phyloP scores from a whole-genome alignment of 2,329 filamentous ascomycete species.

The Lasiodiplodia gonubiensis region DNA sequence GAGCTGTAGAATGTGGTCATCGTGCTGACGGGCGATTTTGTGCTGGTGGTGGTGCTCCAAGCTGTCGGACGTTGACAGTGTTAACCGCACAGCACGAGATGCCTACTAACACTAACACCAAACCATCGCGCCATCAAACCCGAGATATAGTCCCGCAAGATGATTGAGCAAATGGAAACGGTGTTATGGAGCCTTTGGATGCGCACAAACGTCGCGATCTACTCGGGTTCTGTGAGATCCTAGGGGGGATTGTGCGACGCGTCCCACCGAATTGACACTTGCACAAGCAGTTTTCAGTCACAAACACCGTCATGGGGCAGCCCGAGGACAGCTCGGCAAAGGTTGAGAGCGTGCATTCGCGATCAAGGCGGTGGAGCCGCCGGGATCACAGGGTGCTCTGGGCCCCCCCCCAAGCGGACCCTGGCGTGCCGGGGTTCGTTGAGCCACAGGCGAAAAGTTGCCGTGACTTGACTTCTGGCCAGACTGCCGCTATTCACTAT shows the following conservation, averaged over 20 bases:
- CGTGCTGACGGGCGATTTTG: not conserved
- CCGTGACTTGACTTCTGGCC: constrained; percentile 26
- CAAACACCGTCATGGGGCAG: not conserved
- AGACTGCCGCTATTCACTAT: constrained; percentile 18
- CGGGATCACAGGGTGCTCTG: constrained; percentile 15
- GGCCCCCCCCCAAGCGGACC: constrained; percentile 14
- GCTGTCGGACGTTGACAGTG: not conserved
- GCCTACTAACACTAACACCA: not conserved
- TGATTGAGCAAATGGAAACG: not conserved
- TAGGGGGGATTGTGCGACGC: not conserved
- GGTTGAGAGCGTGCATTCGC: not conserved
- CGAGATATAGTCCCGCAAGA: not conserved
- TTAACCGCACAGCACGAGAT: not conserved
- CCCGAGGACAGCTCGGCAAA: not conserved
- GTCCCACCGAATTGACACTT: not conserved
- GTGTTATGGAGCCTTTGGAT: not conserved
- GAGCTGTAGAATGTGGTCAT: not conserved
- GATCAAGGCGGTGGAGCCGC: constrained; percentile 2
- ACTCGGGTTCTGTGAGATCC: not conserved
- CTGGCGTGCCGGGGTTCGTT: constrained; percentile 20
- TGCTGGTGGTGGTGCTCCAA: not conserved
- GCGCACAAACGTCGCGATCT: not conserved
- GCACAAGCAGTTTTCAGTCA: not conserved
- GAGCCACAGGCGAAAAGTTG: constrained; percentile 27
- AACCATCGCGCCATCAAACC: not conserved